A percentile compares a stretch with the other conserved stretches of the same genome.
Evolutionary conservation across 2,329 filamentous ascomycete genomes (phyloP).

Genomic region (Raffaelea ambrosiae): DNA sequence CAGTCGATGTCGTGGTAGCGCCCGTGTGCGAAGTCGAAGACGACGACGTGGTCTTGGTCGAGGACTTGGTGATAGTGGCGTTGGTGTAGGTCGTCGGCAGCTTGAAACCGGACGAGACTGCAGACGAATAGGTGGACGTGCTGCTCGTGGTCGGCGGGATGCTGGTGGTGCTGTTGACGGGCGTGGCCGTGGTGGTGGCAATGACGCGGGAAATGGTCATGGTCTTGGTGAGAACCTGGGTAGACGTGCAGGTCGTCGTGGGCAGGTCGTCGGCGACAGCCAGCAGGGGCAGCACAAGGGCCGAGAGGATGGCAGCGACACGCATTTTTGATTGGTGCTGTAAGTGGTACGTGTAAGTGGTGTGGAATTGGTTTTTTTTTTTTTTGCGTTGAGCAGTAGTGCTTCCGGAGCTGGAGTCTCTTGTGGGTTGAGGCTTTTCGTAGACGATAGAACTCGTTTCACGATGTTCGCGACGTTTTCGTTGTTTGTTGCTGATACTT

Average conservation of each 20-base stretch:
- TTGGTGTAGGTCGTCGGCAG: too few relatives aligned
- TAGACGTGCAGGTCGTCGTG: not conserved
- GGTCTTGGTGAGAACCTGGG: not conserved
- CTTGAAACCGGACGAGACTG: not conserved
- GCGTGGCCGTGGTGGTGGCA: not conserved
- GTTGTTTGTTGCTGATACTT: not conserved
- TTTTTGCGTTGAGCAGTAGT: not conserved
- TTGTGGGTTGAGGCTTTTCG: too few relatives aligned
- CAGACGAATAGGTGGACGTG: not conserved
- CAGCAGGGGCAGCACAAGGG: not conserved
- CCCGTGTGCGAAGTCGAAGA: not conserved
- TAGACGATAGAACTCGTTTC: too few relatives aligned
- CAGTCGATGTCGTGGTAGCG: not conserved
- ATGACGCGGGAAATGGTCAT: not conserved
- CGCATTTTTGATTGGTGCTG: not conserved
- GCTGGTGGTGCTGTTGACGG: not conserved
- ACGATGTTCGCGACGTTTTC: not conserved
- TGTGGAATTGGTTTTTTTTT: not conserved
- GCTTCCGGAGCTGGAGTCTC: too few relatives aligned
- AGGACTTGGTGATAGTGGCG: not conserved
- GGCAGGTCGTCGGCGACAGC: not conserved
- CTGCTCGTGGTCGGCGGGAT: not conserved
- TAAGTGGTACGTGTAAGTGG: not conserved
- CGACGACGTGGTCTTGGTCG: not conserved
- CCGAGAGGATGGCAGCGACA: not conserved